Evolutionary conservation across 192 early-diverging fungal genomes (phyloP), one percentile per base, ranked within the genome.

Genomic region (Paraglomus occultum): DNA sequence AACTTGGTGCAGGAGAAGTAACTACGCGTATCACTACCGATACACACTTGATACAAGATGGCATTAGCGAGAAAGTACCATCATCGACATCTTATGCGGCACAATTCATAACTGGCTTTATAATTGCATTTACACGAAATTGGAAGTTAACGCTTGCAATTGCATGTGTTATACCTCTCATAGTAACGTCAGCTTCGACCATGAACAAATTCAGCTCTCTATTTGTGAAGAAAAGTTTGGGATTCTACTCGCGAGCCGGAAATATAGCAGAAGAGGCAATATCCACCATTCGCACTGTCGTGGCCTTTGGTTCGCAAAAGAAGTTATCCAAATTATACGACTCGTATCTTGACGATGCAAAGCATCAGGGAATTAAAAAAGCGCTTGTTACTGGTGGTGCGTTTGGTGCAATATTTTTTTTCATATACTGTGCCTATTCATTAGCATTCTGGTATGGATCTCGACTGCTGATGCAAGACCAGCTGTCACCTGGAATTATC

Each of bases 21-120:
- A 90, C 93, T 5, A 94, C 94, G 22, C 90, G 94, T 22, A 87
- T 98, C 39, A 89, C 93, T 53, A 82, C 86, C 40, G 94, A 96
- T 55, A 95, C 93, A 43, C 87, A 90, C 44, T 65, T 95, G 74
- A 86, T 98, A 49, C 92, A 98, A 79, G 94, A 95, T 62, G 94
- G 92, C 38, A 90, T 93, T 42, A 84, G 84, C 14, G 93, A 94
- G 58, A 95, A 96, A 72, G 82, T 92, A 46, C 84, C 90, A 67
- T 76, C 92, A 62, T 31, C 31, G 31, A 31, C 31, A 31, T 31
- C 51, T 49, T 3, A 75, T 51, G 40, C 80, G 10, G 67, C 82
- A 6, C 84, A 84, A 23, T 94, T 94, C 54, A 50, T 92, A 49
- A 59, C 86, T 7, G 87, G 88, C 11, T 82, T 92, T 45, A 70